Evolutionary conservation across 108 stramenopile genomes (phyloP), one percentile per base, ranked within the genome.

Genomic region (Skeletonema marinoi): DNA sequence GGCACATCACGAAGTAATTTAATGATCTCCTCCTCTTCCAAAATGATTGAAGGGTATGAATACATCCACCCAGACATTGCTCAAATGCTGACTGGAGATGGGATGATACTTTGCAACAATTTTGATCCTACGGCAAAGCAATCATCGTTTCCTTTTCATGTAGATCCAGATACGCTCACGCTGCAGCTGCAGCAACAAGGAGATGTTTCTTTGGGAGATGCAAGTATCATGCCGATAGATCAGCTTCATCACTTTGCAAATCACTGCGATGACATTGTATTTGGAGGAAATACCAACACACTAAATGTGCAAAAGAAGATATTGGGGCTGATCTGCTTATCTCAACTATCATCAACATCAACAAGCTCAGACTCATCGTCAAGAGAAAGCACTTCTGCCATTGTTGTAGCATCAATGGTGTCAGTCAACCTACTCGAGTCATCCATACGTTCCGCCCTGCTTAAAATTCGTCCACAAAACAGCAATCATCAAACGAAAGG

Each of bases 391-490:
- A 31, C 60, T 51, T 38, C 71, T 41, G 30, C 63, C 35, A 17
- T 51, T 17, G 48, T 64, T 32, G 66, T 70, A 29, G 72, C 76
- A 67, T 51, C 68, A 14, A 71, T 87, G 46, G 48, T 88, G 19
- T 80, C 87, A 21, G 50, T 90, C 48, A 88, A 88, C 58, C 60
- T 70, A 14, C 42, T 90, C 33, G 89, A 90, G 65, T 85, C 86
- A 21, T 84, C 89, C 0, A 87, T 90, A 51, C 75, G 87, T 10
- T 12, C 44, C 25, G 42, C 59, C 32, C 32, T 65, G 14, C 42
- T 5, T 32, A 33, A 30, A 50, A 5, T 32, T 41, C 46, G 36
- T 25, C 16, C 29, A 60, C n/a, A 4, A 60, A 60, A 70, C 32
- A 17, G 54, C 66, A 68, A 64, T 16, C 11, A 46, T 8, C 68